phyloP scores from a whole-genome alignment of 2,329 filamentous ascomycete genomes.

The Fusarium compactum region DNA sequence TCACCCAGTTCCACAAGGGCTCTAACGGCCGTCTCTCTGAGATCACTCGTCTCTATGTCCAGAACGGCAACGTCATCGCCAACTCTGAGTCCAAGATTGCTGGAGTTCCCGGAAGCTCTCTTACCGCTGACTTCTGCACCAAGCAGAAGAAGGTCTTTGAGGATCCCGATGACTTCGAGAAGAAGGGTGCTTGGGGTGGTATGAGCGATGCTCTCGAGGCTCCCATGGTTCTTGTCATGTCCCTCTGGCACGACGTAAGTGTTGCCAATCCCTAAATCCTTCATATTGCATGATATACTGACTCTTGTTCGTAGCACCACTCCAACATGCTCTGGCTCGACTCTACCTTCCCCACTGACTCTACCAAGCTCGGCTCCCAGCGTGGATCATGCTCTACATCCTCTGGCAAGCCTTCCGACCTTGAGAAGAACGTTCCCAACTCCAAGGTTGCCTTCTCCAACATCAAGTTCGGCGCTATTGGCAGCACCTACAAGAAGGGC shows the following conservation, averaged over 20 bases:
- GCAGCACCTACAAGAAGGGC: conserved; percentile 59
- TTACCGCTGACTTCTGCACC: conserved; percentile 70
- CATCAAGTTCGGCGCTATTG: conserved; percentile 68
- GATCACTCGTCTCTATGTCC: conserved; percentile 75
- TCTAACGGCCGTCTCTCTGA: conserved; percentile 66
- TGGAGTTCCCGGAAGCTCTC: conserved; percentile 57
- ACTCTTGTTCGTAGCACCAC: conserved; percentile 57
- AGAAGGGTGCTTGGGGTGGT: conserved; percentile 67
- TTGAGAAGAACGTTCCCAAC: conserved; percentile 61
- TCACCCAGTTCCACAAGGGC: conserved; percentile 71
- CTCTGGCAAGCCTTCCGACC: conserved; percentile 58
- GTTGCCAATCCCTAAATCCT: not conserved
- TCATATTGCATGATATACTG: not conserved
- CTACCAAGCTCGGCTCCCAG: conserved; percentile 59
- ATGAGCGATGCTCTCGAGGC: conserved; percentile 63
- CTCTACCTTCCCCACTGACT: conserved; percentile 68
- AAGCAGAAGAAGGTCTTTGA: conserved; percentile 69
- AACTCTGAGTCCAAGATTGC: conserved; percentile 61
- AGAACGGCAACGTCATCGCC: conserved; percentile 69
- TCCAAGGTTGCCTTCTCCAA: conserved; percentile 69
- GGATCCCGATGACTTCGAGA: conserved; percentile 65
- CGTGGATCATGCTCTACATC: conserved; percentile 67
- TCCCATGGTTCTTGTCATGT: conserved; percentile 63
- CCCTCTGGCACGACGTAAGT: conserved; percentile 70
- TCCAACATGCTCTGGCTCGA: conserved; percentile 82